phyloP scores from a whole-genome alignment of 805 yeast genomes.

The Ogataea nonfermentans region DNA sequence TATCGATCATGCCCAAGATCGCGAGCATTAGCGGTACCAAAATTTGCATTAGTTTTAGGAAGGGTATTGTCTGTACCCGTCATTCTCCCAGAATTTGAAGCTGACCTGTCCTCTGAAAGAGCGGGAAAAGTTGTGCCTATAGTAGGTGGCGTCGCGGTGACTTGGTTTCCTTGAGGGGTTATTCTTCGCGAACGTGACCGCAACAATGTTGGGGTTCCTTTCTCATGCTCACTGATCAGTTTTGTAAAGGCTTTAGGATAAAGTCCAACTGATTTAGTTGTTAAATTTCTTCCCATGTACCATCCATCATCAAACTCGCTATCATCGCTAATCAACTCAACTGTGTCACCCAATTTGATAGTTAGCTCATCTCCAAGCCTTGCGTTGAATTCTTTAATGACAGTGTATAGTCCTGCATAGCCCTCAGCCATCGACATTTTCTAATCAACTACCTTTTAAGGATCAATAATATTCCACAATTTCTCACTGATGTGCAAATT shows the following conservation, averaged over 20 bases:
- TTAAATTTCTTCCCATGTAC: slow-evolving; percentile 84
- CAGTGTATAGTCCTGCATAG: slow-evolving; percentile 39
- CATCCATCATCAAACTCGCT: slow-evolving; percentile 94
- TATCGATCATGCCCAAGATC: slow-evolving; percentile 23
- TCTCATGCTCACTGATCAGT: slow-evolving; percentile 9
- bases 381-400: slow-evolving; percentile 83
- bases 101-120: background rate
- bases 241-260: slow-evolving; percentile 88
- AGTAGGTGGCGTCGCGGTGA: slow-evolving; percentile 17
- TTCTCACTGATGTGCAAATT: background rate
- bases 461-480: background rate
- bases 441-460: background rate
- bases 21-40: slow-evolving; percentile 2
- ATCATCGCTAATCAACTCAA: slow-evolving; percentile 90
- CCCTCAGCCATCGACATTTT: slow-evolving; percentile 13
- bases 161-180: slow-evolving; percentile 31
- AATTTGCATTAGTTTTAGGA: background rate
- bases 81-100: background rate
- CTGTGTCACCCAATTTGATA: slow-evolving; percentile 75
- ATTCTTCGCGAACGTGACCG: slow-evolving; percentile 60
- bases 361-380: slow-evolving; percentile 88
- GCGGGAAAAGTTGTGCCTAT: slow-evolving; percentile 10
- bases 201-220: slow-evolving; percentile 40
- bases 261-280: slow-evolving; percentile 74
- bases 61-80: background rate